Evolutionary conservation across 106 monocot species (phyloP).

Genomic region (Xerophyta viscosa): DNA sequence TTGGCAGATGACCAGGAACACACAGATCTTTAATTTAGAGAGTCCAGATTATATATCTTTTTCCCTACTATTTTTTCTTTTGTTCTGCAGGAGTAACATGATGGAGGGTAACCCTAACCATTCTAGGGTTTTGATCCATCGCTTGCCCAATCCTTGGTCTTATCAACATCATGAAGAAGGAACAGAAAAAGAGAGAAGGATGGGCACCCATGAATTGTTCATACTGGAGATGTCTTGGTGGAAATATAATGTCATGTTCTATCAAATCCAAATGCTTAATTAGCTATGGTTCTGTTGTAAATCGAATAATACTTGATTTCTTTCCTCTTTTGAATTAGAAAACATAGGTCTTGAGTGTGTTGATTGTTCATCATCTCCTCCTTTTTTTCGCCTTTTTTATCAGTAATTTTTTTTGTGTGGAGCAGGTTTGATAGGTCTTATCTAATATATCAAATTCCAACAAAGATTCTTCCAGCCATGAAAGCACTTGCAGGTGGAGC

Average conservation of each 20-base stretch:
- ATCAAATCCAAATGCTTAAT: too few species aligned
- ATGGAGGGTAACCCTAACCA: constrained; percentile 1
- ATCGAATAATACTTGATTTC: neutral
- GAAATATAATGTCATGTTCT: too few species aligned
- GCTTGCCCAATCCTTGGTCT: neutral
- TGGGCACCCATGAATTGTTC: constrained; percentile 17
- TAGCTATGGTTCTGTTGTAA: too few species aligned
- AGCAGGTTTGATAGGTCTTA: constrained; percentile 33
- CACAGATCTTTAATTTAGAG: too few species aligned
- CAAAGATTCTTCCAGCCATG: constrained; percentile 48
- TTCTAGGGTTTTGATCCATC: constrained; percentile 4
- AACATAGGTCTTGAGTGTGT: neutral
- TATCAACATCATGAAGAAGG: neutral
- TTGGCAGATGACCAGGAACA: too few species aligned
- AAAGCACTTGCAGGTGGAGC: constrained; percentile 12
- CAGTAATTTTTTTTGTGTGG: constrained; percentile 10
- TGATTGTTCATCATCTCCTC: neutral
- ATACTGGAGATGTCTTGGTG: too few species aligned
- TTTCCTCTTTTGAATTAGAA: neutral
- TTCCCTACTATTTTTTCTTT: neutral
- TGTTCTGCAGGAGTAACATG: constrained; percentile 2
- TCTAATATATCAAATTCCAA: constrained; percentile 4
- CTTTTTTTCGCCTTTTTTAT: constrained; percentile 8
- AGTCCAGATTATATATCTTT: neutral
- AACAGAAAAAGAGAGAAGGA: constrained; percentile 8